These are phyloP conservation scores for Phytophthora crassamura DNA, from an alignment of 352 stramenopile species.

Conservation along the genomic window DNA sequence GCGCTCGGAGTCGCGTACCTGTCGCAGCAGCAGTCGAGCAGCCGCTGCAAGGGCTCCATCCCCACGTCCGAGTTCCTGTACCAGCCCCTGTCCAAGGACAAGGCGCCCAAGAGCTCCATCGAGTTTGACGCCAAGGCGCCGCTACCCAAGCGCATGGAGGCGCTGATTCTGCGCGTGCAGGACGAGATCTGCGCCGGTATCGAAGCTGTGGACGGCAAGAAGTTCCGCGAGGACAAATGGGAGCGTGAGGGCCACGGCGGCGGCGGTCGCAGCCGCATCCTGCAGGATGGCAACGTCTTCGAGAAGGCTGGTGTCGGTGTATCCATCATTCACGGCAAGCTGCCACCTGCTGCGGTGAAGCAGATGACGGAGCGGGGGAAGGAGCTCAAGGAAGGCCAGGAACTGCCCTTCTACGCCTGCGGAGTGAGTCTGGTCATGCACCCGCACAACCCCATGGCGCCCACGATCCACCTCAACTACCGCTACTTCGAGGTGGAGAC, in stretches of 20 bases:
- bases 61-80: slow-evolving; percentile 69
- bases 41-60: slow-evolving; percentile 50
- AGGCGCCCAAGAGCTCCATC: slow-evolving; percentile 63
- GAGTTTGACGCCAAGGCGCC: slow-evolving; percentile 79
- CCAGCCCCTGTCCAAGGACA: slow-evolving; percentile 66
- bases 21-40: slow-evolving; percentile 22
- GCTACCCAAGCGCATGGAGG: slow-evolving; percentile 82
- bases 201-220: slow-evolving; percentile 93
- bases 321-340: slow-evolving; percentile 96
- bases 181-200: slow-evolving; percentile 90
- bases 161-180: slow-evolving; percentile 81
- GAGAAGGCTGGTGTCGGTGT: slow-evolving; percentile 99
- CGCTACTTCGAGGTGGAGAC: slow-evolving; percentile 98
- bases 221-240: slow-evolving; percentile 97
- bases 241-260: slow-evolving; percentile 94
- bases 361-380: slow-evolving; percentile 88
- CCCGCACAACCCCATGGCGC: slow-evolving; percentile 92
- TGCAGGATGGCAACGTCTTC: slow-evolving; percentile 95
- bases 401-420: slow-evolving; percentile 97
- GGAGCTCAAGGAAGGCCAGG: slow-evolving; percentile 68
- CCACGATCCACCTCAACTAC: slow-evolving; percentile 99
- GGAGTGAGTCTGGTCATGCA: slow-evolving; percentile 98
- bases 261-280: slow-evolving; percentile 94
- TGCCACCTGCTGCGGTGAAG: slow-evolving; percentile 88
- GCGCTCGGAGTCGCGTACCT: slow-evolving; percentile 30